A percentile compares a stretch with the other conserved stretches of the same genome.
Evolutionary conservation across 352 stramenopile genomes (phyloP).

Genomic region (Globisporangium solare): DNA sequence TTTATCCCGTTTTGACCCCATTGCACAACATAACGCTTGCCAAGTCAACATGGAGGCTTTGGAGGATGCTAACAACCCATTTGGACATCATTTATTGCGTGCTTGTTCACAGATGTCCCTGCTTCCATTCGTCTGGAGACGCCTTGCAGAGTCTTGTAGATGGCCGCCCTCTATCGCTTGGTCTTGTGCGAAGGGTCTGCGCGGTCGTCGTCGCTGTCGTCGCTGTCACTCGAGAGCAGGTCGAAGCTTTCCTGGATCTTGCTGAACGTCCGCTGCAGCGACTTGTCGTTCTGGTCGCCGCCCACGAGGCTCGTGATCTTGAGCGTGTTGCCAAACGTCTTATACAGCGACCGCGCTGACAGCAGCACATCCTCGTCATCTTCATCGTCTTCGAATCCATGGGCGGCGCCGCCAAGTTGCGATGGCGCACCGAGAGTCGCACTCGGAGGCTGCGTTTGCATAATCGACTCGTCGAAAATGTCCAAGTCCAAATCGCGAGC

Average conservation of each 20-base stretch:
- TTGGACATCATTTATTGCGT: too few species aligned
- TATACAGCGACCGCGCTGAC: slow-evolving; percentile 37
- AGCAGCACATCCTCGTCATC: slow-evolving; percentile 36
- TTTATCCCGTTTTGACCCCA: too few species aligned
- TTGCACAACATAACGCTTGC: too few species aligned
- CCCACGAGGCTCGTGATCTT: slow-evolving; percentile 39
- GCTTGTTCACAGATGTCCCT: too few species aligned
- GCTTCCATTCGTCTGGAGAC: too few species aligned
- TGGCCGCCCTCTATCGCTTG: too few species aligned
- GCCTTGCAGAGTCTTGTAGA: too few species aligned
- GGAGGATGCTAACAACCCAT: too few species aligned
- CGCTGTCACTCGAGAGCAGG: slow-evolving; percentile 41
- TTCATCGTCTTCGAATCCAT: slow-evolving; percentile 11
- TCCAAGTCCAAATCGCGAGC: slow-evolving; percentile 10
- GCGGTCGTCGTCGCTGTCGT: slow-evolving; percentile 33
- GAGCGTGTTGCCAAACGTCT: slow-evolving; percentile 41
- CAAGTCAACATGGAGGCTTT: too few species aligned
- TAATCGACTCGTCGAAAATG: slow-evolving; percentile 22
- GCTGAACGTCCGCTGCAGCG: slow-evolving; percentile 50
- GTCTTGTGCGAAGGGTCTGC: not conserved
- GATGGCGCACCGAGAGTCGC: not conserved
- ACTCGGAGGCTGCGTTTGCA: slow-evolving; percentile 9
- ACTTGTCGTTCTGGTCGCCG: slow-evolving; percentile 23
- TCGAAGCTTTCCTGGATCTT: slow-evolving; percentile 61
- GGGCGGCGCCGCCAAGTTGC: slow-evolving; percentile 12